phyloP scores from a whole-genome alignment of 1,284 basidiomycete genomes.

The Ganoderma meredithae region DNA sequence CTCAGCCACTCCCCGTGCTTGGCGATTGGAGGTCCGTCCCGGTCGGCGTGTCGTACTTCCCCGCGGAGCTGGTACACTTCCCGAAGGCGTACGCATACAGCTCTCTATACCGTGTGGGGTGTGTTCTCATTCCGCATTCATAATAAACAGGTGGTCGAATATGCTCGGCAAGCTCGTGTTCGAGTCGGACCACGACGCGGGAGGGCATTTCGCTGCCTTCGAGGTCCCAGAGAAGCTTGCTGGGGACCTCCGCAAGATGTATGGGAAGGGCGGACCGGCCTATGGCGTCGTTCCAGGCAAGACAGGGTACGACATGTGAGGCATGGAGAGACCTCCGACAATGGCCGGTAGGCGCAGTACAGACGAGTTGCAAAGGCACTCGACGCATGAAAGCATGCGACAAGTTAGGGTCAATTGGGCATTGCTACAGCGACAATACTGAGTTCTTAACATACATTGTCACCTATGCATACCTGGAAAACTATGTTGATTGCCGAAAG shows the following conservation, averaged over 20 bases:
- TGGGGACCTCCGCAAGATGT: slow-evolving; percentile 42
- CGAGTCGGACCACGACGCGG: slow-evolving; percentile 34
- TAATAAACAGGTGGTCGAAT: slow-evolving; percentile 31
- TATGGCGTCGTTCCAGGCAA: neutral
- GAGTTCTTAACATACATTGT: too few relatives aligned
- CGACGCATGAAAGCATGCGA: too few relatives aligned
- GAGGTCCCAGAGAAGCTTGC: slow-evolving; percentile 40
- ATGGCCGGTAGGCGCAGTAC: too few relatives aligned
- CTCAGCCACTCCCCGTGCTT: slow-evolving; percentile 24
- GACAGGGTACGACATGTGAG: neutral
- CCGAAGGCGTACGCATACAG: slow-evolving; percentile 37
- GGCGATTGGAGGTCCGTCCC: slow-evolving; percentile 41
- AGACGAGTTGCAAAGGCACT: too few relatives aligned
- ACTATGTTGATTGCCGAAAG: too few relatives aligned
- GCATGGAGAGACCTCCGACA: neutral
- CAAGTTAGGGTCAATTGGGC: too few relatives aligned
- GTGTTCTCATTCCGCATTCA: slow-evolving; percentile 36
- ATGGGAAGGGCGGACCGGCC: slow-evolving; percentile 32
- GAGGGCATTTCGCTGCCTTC: slow-evolving; percentile 44
- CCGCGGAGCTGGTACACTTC: slow-evolving; percentile 35
- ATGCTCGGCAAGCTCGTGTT: slow-evolving; percentile 37
- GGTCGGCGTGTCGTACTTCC: slow-evolving; percentile 44
- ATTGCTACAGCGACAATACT: too few relatives aligned
- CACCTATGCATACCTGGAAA: too few relatives aligned
- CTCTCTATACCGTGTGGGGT: slow-evolving; percentile 40